Conservation (phyloP, 2,329 filamentous ascomycete species). For the Talaromyces sp. region DNA sequence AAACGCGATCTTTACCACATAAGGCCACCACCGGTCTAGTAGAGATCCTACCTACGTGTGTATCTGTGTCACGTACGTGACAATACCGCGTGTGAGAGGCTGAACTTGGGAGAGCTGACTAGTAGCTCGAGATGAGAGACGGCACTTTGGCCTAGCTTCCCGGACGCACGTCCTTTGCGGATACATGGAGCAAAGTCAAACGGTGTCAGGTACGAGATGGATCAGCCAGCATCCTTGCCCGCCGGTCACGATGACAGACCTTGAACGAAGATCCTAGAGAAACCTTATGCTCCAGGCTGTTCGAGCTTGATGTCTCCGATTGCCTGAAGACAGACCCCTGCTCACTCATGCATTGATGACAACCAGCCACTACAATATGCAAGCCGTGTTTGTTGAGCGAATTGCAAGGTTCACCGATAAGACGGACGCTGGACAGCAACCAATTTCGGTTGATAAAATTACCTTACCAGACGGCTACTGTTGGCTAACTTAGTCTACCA, state of each 20-base stretch:
- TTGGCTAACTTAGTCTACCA: conserved; percentile 7
- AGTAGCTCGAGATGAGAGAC: neutral
- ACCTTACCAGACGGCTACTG: conserved; percentile 9
- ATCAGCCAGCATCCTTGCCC: neutral
- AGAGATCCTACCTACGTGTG: neutral
- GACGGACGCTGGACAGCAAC: neutral
- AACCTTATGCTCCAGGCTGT: neutral
- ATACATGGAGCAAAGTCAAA: conserved; percentile 9
- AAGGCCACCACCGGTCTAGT: neutral
- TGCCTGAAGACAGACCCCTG: conserved; percentile 5
- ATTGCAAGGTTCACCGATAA: conserved; percentile 9
- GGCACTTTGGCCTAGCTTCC: conserved; percentile 16
- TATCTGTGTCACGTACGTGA: neutral
- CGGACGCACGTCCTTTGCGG: conserved; percentile 13
- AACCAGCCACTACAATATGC: neutral
- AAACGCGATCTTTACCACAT: neutral
- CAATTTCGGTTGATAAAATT: conserved; percentile 3
- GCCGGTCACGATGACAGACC: too few species aligned
- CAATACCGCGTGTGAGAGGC: conserved; percentile 12
- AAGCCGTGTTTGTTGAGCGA: neutral
- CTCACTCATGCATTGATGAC: conserved; percentile 6
- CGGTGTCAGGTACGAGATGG: conserved; percentile 10
- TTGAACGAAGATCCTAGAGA: neutral
- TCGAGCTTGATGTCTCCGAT: neutral
- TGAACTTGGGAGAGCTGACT: neutral